These are phyloP conservation scores for Cochliopodium minus DNA, from an alignment of 208 protist genomes.

Conservation along the genomic window DNA sequence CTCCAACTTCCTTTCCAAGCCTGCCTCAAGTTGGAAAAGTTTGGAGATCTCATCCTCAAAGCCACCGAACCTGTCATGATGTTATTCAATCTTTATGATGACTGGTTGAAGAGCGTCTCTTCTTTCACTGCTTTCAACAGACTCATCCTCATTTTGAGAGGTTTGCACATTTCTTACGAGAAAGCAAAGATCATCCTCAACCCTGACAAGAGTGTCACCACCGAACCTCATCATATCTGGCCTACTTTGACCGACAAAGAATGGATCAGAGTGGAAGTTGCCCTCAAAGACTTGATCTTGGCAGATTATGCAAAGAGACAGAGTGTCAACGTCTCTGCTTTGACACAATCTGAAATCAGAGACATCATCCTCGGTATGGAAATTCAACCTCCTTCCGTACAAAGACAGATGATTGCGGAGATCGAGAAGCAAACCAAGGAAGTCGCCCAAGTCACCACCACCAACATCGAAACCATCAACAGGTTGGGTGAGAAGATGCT, in stretches of 20 bases:
- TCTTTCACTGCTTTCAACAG: slow-evolving; percentile 96
- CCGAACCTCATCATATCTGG: slow-evolving; percentile 94
- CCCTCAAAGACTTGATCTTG: slow-evolving; percentile 98
- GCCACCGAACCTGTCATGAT: slow-evolving; percentile 92
- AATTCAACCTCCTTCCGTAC: slow-evolving; percentile 88
- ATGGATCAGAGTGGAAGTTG: slow-evolving; percentile 93
- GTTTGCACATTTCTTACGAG: slow-evolving; percentile 89
- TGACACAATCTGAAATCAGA: slow-evolving; percentile 98
- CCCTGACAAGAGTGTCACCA: slow-evolving; percentile 84
- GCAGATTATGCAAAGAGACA: slow-evolving; percentile 97
- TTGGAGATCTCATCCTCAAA: slow-evolving; percentile 95
- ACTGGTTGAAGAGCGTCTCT: slow-evolving; percentile 95
- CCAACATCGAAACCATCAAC: slow-evolving; percentile 60
- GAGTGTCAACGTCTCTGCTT: slow-evolving; percentile 92
- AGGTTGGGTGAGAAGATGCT: slow-evolving; percentile 72
- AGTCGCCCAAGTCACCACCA: slow-evolving; percentile 45
- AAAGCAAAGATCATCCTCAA: slow-evolving; percentile 86
- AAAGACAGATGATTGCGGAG: slow-evolving; percentile 94
- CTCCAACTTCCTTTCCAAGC: slow-evolving; percentile 96
- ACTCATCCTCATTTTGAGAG: slow-evolving; percentile 95
- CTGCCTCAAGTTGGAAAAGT: slow-evolving; percentile 92
- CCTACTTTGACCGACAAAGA: slow-evolving; percentile 92
- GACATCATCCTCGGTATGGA: slow-evolving; percentile 99
- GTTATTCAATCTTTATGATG: slow-evolving; percentile 99
- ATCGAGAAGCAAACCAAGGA: slow-evolving; percentile 81